Evolutionary conservation across 169 alveolate genomes (phyloP), one percentile per base, ranked within the genome.

Genomic region (Besnoitia besnoiti): DNA sequence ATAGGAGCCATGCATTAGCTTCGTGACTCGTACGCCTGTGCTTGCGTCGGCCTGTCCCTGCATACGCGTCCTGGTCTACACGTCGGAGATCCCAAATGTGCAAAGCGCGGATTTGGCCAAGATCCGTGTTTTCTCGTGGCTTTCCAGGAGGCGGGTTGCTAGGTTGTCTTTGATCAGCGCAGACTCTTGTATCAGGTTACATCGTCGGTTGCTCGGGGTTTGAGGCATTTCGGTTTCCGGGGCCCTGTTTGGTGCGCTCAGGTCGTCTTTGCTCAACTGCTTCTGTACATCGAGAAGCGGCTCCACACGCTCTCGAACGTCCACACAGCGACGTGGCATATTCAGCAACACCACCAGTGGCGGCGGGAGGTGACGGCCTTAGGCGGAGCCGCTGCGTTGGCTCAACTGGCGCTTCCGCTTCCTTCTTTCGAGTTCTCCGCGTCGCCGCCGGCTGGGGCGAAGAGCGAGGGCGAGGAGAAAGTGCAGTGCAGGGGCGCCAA

Each of bases 291-390:
- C 8, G 93, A 90, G 89, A 37, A 67, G 12, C 90, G 61, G 24
- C 80, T 77, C 37, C 90, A 77, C n/a, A 47, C 44, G 61, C 90
- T 46, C 1, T 75, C 85, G 35, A 44, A 35, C 4, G 93, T 77
- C 46, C 93, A 90, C 67, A 85, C 93, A 35, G 67, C 42, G 67
- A 47, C 62, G n/a, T 90, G 93, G 93, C 87, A 79, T 37, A 84
- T 77, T 50, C 93, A 90, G 90, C 93, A 77, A 55, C 87, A 77
- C 87, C 30, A 37, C 59, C 61, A 77, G 55, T 77, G 87, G 87
- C 87, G 55, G 59, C 37, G 40, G 33, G 87, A 77, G 47, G 35
- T 77, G 40, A 21, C 49, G 16, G 87, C 87, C 14, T 37, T 73
- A 19, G 82, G 47, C 8, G 82, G 82, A n/a, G 82, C 47, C 46